Evolutionary conservation across 441 rosid species (phyloP), one percentile per base, ranked within the genome.

Genomic region (Hura crepitans): DNA sequence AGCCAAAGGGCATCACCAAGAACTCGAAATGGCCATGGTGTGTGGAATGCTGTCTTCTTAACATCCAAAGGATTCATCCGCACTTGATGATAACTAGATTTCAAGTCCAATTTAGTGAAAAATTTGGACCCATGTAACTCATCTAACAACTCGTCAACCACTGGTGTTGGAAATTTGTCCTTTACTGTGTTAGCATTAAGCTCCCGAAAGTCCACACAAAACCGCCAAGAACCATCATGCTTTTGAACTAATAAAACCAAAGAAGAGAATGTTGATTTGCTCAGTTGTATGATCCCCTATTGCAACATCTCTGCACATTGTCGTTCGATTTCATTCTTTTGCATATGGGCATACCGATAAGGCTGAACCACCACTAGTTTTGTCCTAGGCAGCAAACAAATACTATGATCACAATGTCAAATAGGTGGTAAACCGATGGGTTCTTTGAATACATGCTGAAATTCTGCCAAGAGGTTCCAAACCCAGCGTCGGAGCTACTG

Each of bases 401-500:
- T 60, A 22, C 1, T 28, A 35, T 0, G 0, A 20, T 17, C 2
- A 4, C 0, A 17, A n/a, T 0, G 9, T 5, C 20, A 0, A 6
- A 1, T 15, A 10, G 22, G 63, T 2, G 39, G 45, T 11, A 6
- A 10, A 6, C n/a, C 25, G 0, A 6, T 2, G 1, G 45, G 25
- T 6, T 17, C 7, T 0, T 3, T 0, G 0, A 13, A 42, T 14
- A 42, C 1, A 9, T 42, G 14, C 13, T 10, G 10, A 42, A 42
- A 42, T 42, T 42, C 46, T 9, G 12, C 46, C 14, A 6, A 42
- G 13, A 2, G 12, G 12, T 3, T 42, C 46, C 2, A 11, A 1
- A 14, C n/a, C n/a, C n/a, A 10, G 1, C 13, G 2, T 11, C 2
- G 46, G 0, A 1, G 12, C 2, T 1, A 2, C 0, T 9, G 12